A percentile compares a stretch with the other conserved stretches of the same genome.
Conservation (phyloP, 2,329 filamentous ascomycete genomes). For the Hypoxylon sp. region DNA sequence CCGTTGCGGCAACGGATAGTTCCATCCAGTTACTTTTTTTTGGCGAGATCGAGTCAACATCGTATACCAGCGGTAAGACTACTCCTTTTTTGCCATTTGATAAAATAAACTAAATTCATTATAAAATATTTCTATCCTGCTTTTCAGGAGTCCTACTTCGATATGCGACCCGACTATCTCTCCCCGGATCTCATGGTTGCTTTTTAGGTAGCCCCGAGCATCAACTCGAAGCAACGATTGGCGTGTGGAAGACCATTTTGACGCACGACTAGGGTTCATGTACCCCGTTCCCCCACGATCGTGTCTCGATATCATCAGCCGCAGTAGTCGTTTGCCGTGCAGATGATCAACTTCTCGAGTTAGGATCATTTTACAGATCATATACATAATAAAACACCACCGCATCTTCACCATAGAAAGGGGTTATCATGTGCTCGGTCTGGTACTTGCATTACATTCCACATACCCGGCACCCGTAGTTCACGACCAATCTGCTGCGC, state of each 20-base stretch:
- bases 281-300: conserved; percentile 34
- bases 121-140: conserved; percentile 15
- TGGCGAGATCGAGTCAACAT: conserved; percentile 15
- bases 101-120: conserved; percentile 23
- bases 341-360: conserved; percentile 11
- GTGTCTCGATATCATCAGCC: conserved; percentile 38
- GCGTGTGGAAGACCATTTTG: conserved; percentile 37
- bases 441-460: conserved; percentile 13
- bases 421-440: conserved; percentile 20
- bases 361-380: conserved; percentile 3
- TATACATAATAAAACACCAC: conserved; percentile 13
- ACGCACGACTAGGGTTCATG: conserved; percentile 38
- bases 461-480: conserved; percentile 15
- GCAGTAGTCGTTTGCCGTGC: conserved; percentile 23
- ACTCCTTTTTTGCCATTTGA: neutral
- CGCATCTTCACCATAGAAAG: conserved; percentile 11
- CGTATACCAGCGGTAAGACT: conserved; percentile 23
- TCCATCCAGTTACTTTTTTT: conserved; percentile 26
- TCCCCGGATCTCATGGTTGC: conserved; percentile 20
- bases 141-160: neutral
- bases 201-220: conserved; percentile 21
- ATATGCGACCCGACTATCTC: conserved; percentile 5
- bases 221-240: conserved; percentile 31
- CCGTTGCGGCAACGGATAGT: conserved; percentile 26
- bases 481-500: conserved; percentile 24